These are phyloP conservation scores for Geranium rotundifolium DNA, from an alignment of 345 rosid species.

Conservation along the genomic window DNA sequence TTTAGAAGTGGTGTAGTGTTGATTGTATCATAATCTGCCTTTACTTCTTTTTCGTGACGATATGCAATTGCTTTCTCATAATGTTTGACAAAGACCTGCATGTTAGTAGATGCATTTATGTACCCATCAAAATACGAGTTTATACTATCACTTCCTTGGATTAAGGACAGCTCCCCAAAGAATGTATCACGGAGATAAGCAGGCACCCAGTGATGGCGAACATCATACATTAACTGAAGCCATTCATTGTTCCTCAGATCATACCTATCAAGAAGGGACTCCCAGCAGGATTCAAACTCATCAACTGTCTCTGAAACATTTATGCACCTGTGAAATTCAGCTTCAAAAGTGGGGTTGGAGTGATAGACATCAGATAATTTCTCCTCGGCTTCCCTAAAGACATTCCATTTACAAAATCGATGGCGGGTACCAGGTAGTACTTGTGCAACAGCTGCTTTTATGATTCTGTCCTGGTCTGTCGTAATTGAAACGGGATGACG, in stretches of 20 bases:
- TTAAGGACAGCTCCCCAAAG: slow-evolving; percentile 29
- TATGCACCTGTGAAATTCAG: slow-evolving; percentile 33
- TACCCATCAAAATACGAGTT: slow-evolving; percentile 43
- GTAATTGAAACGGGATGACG: too few species aligned
- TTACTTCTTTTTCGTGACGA: slow-evolving; percentile 34
- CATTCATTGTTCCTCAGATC: slow-evolving; percentile 26
- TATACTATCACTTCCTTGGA: slow-evolving; percentile 22
- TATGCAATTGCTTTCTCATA: slow-evolving; percentile 28
- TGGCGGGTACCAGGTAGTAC: too few species aligned
- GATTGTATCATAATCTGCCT: slow-evolving; percentile 33
- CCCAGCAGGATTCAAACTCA: slow-evolving; percentile 39
- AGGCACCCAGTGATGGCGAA: slow-evolving; percentile 34
- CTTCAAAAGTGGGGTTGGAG: slow-evolving; percentile 29
- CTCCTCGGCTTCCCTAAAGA: slow-evolving; percentile 26
- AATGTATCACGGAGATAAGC: slow-evolving; percentile 30
- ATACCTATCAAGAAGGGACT: slow-evolving; percentile 21
- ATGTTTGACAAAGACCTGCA: slow-evolving; percentile 25
- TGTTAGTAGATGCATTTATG: slow-evolving; percentile 34
- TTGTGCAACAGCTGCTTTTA: too few species aligned
- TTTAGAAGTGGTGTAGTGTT: slow-evolving; percentile 25
- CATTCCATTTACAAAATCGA: too few species aligned
- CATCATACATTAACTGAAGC: slow-evolving; percentile 31
- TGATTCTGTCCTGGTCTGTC: too few species aligned
- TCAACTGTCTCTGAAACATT: slow-evolving; percentile 22
- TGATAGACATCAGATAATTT: slow-evolving; percentile 24